Evolutionary conservation across 192 early-diverging fungal species (phyloP).

Genomic region (Funneliformis geosporum): DNA sequence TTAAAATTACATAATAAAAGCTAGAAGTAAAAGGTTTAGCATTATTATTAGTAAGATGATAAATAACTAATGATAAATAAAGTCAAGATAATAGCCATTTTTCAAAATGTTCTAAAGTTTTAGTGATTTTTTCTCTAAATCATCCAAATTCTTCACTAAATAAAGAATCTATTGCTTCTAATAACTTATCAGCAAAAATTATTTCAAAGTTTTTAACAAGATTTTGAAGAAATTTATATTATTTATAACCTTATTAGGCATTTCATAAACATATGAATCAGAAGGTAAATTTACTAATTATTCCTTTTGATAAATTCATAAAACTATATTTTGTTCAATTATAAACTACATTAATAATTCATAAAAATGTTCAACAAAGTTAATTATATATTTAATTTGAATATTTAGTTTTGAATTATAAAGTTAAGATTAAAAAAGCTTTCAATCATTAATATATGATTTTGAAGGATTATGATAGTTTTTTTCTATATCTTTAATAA

Average conservation of each 20-base stretch:
- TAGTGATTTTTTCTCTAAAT: neutral
- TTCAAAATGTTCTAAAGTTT: neutral
- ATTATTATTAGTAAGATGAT: neutral
- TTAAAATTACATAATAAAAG: neutral
- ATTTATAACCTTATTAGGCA: too few relatives aligned
- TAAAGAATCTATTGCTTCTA: neutral
- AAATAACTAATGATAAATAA: conserved; percentile 15
- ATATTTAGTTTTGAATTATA: neutral
- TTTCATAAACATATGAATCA: neutral
- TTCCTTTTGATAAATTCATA: neutral
- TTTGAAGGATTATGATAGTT: neutral
- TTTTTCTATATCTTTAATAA: conserved; percentile 3
- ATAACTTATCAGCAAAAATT: neutral
- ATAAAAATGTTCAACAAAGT: neutral
- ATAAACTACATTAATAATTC: neutral
- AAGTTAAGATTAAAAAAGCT: neutral
- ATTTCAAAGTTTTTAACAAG: too few relatives aligned
- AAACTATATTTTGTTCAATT: neutral
- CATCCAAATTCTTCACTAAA: neutral
- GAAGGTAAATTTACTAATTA: too few relatives aligned
- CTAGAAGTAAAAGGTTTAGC: neutral
- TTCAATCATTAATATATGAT: neutral
- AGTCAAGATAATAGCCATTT: neutral
- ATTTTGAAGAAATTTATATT: too few relatives aligned
- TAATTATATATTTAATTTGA: neutral